Percentiles rank a stretch among this genome's conserved stretches.
phyloP scores from a whole-genome alignment of 2,329 filamentous ascomycete species.

The Blastomyces parvus region DNA sequence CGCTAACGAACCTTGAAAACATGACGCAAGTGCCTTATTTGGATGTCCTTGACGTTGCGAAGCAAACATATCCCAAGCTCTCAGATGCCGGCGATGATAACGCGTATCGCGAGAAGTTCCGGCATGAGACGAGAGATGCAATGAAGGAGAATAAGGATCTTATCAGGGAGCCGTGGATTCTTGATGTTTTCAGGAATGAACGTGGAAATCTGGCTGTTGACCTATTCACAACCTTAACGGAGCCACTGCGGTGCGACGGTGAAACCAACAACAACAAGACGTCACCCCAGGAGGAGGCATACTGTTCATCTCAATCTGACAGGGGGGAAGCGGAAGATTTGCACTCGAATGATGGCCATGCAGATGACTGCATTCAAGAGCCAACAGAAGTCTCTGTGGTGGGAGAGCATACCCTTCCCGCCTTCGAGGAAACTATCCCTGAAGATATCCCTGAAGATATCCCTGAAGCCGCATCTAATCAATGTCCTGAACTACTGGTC shows the following conservation, averaged over 20 bases:
- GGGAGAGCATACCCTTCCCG: not conserved
- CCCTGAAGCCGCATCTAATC: not conserved
- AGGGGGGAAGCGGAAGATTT: not conserved
- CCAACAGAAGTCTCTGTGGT: not conserved
- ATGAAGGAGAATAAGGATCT: not conserved
- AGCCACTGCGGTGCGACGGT: not conserved
- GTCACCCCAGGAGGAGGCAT: not conserved
- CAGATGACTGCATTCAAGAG: not conserved
- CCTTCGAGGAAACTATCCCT: not conserved
- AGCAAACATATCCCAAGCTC: not conserved
- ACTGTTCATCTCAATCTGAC: not conserved
- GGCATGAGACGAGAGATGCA: not conserved
- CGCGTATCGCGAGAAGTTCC: constrained; percentile 1
- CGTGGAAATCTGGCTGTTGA: not conserved
- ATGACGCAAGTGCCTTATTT: not conserved
- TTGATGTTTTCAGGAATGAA: not conserved
- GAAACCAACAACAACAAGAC: not conserved
- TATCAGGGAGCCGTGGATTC: not conserved
- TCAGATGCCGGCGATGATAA: not conserved
- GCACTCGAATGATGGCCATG: not conserved
- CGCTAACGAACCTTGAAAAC: not conserved
- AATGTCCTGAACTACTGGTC: no score
- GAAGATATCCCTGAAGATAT: not conserved
- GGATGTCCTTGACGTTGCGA: not conserved
- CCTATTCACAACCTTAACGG: not conserved